phyloP scores from a whole-genome alignment of 2,329 filamentous ascomycete species.

The Trichoderma sp. region DNA sequence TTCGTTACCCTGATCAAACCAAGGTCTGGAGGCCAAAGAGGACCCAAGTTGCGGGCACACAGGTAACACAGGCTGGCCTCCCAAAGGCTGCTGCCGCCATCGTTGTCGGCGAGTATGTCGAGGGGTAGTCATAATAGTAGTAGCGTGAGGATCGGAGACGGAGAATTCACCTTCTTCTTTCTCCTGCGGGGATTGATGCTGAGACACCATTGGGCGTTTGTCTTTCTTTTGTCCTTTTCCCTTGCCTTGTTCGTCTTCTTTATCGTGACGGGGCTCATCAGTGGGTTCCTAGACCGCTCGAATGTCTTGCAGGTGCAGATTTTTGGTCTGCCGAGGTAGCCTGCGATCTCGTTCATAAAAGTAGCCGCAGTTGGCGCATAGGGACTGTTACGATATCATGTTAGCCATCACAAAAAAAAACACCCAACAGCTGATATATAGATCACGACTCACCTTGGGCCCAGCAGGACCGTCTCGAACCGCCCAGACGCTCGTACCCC shows the following conservation, averaged over 20 bases:
- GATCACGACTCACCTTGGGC: slow-evolving; percentile 62
- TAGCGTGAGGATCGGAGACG: not conserved
- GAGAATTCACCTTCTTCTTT: not conserved
- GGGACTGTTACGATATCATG: slow-evolving; percentile 53
- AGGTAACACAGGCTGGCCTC: not conserved
- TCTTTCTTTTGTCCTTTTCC: not conserved
- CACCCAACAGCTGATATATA: not conserved
- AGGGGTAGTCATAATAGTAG: not conserved
- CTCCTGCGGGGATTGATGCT: not conserved
- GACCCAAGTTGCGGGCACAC: not conserved
- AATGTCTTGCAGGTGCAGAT: slow-evolving; percentile 37
- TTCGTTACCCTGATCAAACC: slow-evolving; percentile 14
- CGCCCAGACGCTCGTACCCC: slow-evolving; percentile 90
- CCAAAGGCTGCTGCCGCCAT: not conserved
- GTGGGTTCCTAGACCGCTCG: slow-evolving; percentile 31
- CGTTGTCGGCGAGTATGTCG: slow-evolving; percentile 5
- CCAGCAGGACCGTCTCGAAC: slow-evolving; percentile 88
- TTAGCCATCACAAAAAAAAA: not conserved
- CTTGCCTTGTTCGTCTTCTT: not conserved
- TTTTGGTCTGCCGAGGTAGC: slow-evolving; percentile 57
- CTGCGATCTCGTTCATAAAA: slow-evolving; percentile 84
- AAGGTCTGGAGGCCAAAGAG: not conserved
- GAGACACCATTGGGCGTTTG: not conserved
- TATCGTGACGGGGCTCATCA: slow-evolving; percentile 24
- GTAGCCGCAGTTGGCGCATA: slow-evolving; percentile 92